Conservation (phyloP, 306 rosid species). For the Begonia loranthoides region DNA sequence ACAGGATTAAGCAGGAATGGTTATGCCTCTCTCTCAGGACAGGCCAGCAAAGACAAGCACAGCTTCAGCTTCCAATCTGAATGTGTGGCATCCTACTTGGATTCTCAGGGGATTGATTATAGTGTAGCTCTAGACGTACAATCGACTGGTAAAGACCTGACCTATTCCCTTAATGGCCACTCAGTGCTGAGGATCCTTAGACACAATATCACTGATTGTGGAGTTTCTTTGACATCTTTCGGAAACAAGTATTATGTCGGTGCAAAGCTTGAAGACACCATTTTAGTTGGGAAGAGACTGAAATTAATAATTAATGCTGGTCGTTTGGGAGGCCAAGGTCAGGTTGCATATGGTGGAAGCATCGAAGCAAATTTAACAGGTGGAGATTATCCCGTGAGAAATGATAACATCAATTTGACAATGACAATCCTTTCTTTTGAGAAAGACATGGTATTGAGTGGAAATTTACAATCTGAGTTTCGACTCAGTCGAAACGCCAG, state of each 20-base stretch:
- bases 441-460: constrained; percentile 72
- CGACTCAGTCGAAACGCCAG: constrained; percentile 49
- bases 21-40: constrained; percentile 50
- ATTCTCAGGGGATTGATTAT: constrained; percentile 36
- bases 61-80: constrained; percentile 70
- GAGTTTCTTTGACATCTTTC: constrained; percentile 69
- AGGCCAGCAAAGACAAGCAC: constrained; percentile 73
- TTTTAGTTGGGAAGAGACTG: constrained; percentile 66
- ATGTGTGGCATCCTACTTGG: constrained; percentile 59
- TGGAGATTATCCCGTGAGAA: constrained; percentile 69
- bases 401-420: constrained; percentile 47
- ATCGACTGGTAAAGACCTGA: constrained; percentile 54
- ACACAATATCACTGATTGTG: constrained; percentile 59
- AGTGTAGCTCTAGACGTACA: constrained; percentile 75
- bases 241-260: constrained; percentile 55
- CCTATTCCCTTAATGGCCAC: constrained; percentile 52
- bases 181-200: constrained; percentile 47
- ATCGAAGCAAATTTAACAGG: constrained; percentile 65
- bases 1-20: constrained; percentile 37
- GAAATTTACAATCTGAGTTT: constrained; percentile 62
- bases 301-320: constrained; percentile 63
- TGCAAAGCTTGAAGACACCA: constrained; percentile 76
- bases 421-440: constrained; percentile 59
- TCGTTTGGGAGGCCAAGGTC: constrained; percentile 53
- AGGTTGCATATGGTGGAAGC: constrained; percentile 73